Evolutionary conservation across 2,329 filamentous ascomycete species (phyloP), one percentile per base, ranked within the genome.

Genomic region (Sporothrix brunneoviolacea): DNA sequence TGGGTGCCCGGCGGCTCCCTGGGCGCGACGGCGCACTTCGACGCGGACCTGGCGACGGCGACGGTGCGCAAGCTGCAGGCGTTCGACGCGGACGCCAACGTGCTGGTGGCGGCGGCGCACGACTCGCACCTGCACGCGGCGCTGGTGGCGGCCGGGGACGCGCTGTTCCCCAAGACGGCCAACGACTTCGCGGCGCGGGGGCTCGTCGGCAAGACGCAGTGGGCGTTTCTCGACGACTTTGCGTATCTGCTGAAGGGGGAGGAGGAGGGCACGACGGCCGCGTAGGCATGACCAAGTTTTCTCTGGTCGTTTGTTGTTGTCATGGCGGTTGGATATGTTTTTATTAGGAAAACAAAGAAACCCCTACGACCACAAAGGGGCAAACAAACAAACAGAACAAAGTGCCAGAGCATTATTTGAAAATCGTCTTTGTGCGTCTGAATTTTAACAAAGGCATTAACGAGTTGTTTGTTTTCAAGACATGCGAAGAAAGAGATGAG

Each of bases 211-310:
- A 70, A 72, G 54, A 62, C 62, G 1, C 61, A 68, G 30, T 81
- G 76, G 70, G 58, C 65, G 48, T 80, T 79, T 57, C 60, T 80
- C 57, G 66, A 62, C 30, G 75, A 79, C 52, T 76, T 76, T 6
- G 48, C n/a, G 19, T 21, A 45, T 15, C 37, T 42, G 37, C 18
- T 16, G 36, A 28, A 24, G 30, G n/a, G 18, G 24, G 9, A 4
- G 35, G 35, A 18, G 35, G n/a, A n/a, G n/a, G n/a, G n/a, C n/a
- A n/a, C n/a, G n/a, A n/a, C n/a, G n/a, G n/a, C n/a, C n/a, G n/a
- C n/a, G n/a, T n/a, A n/a, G n/a, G n/a, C n/a, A n/a, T n/a, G n/a
- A n/a, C n/a, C n/a, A n/a, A n/a, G n/a, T n/a, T n/a, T n/a, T n/a
- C n/a, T n/a, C n/a, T n/a, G n/a, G n/a, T n/a, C n/a, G n/a, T n/a